Evolutionary conservation across 805 yeast species (phyloP), one percentile per base, ranked within the genome.

Genomic region (Candida michaelii): DNA sequence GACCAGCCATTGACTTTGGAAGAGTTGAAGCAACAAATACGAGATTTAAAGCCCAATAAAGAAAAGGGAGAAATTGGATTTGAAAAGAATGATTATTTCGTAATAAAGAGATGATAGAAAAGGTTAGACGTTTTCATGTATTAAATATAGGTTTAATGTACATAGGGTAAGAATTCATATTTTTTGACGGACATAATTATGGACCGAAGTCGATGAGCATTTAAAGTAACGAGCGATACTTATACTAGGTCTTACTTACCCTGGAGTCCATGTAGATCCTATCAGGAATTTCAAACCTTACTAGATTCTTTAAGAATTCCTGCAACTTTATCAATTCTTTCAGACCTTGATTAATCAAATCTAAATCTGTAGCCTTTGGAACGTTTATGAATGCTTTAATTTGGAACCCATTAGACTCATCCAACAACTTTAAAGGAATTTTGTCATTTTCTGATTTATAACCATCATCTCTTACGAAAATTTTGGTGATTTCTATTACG

Each of bases 241-340:
- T n/a, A n/a, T n/a, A 19, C 15, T 27, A 21, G 8, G 5, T 21
- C n/a, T 40, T 40, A 9, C 19, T 12, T 23, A 85, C 73, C 51
- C 96, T 74, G 1, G 90, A 79, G 59, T 89, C 96, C 89, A 89
- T 87, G 18, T 74, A 69, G 56, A 79, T 79, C 48, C 96, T 73
- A 55, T 87, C 93, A 4, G 96, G 95, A 24, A 85, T 77, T 14
- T 71, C 78, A 36, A 90, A 69, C 36, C 79, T 79, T 7, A 90
- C 73, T 38, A 89, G 67, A 11, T 89, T 89, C 43, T 73, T 66
- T 46, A 90, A 65, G 39, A 82, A 87, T 14, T 69, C 78, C 59
- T 86, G 87, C 30, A 89, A 63, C 35, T 63, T 68, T 36, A 80
- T 65, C 48, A 90, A 65, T 42, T 82, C 82, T 44, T 77, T 77